Evolutionary conservation across 192 early-diverging fungal species (phyloP).

Genomic region (Glomus cerebriforme): DNA sequence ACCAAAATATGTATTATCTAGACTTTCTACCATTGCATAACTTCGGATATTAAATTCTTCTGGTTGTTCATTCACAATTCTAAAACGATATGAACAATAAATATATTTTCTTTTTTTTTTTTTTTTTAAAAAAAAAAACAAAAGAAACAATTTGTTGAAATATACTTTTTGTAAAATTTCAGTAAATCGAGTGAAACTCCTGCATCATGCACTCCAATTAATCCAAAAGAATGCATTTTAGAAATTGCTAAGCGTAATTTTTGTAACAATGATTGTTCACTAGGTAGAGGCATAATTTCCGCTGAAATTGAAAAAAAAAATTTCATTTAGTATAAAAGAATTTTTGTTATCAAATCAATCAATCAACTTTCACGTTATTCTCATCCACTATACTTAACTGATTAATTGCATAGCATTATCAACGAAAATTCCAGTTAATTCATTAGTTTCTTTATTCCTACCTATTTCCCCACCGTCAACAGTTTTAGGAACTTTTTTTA

Average conservation of each 20-base stretch:
- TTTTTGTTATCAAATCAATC: background rate
- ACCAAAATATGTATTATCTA: slow-evolving; percentile 29
- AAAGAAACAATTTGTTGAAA: too few relatives aligned
- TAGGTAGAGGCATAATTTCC: slow-evolving; percentile 25
- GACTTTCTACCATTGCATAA: slow-evolving; percentile 46
- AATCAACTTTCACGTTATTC: background rate
- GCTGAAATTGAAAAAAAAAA: slow-evolving; percentile 22
- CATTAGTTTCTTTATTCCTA: slow-evolving; percentile 32
- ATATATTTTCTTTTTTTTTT: background rate
- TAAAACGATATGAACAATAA: background rate
- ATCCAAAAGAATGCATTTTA: slow-evolving; percentile 42
- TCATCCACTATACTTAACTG: background rate
- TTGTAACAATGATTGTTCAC: slow-evolving; percentile 14
- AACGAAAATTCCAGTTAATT: slow-evolving; percentile 48
- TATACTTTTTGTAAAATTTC: slow-evolving; percentile 44
- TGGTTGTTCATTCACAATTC: background rate
- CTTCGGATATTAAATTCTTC: slow-evolving; percentile 32
- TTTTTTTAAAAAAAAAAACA: too few relatives aligned
- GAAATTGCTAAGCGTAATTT: slow-evolving; percentile 40
- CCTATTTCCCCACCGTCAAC: slow-evolving; percentile 41
- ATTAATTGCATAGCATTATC: slow-evolving; percentile 58
- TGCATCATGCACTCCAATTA: slow-evolving; percentile 64
- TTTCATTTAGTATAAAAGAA: too few relatives aligned
- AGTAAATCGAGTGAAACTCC: slow-evolving; percentile 39
- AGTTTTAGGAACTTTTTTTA: slow-evolving; percentile 20